Conservation (phyloP, 202 grass and related monocot species). For the Alloteropsis angusta region DNA sequence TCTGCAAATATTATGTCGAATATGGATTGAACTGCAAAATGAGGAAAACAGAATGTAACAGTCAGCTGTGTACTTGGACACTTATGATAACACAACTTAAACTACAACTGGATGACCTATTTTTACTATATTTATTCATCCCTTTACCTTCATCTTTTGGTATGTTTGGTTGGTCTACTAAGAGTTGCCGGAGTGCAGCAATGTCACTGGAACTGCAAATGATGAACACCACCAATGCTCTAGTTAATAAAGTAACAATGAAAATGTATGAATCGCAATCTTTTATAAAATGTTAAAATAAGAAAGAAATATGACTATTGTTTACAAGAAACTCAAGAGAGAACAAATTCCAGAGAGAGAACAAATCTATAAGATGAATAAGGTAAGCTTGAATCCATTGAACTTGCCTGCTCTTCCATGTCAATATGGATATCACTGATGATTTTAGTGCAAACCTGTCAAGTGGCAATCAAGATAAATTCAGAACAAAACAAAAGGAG, state of each 20-base stretch:
- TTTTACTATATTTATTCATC: neutral
- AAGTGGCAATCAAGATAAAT: slow-evolving; percentile 19
- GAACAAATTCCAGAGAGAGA: neutral
- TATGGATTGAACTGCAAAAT: slow-evolving; percentile 67
- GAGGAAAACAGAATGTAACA: neutral
- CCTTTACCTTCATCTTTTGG: slow-evolving; percentile 73
- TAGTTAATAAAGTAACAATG: neutral
- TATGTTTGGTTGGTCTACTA: slow-evolving; percentile 81
- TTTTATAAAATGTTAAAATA: neutral
- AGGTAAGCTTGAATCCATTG: neutral
- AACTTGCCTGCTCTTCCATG: slow-evolving; percentile 58
- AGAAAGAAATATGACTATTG: neutral
- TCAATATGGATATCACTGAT: slow-evolving; percentile 45
- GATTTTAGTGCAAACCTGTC: slow-evolving; percentile 58
- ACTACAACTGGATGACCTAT: neutral
- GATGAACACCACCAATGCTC: neutral
- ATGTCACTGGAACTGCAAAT: slow-evolving; percentile 58
- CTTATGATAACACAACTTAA: neutral
- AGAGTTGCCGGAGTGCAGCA: slow-evolving; percentile 48
- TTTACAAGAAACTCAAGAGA: neutral
- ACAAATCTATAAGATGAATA: neutral
- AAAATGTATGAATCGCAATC: neutral
- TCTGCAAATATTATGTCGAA: slow-evolving; percentile 71
- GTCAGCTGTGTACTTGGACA: neutral
- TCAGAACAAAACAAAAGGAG: neutral